phyloP scores from a whole-genome alignment of 495 filamentous ascomycete genomes.

The Aspergillus taichungensis region DNA sequence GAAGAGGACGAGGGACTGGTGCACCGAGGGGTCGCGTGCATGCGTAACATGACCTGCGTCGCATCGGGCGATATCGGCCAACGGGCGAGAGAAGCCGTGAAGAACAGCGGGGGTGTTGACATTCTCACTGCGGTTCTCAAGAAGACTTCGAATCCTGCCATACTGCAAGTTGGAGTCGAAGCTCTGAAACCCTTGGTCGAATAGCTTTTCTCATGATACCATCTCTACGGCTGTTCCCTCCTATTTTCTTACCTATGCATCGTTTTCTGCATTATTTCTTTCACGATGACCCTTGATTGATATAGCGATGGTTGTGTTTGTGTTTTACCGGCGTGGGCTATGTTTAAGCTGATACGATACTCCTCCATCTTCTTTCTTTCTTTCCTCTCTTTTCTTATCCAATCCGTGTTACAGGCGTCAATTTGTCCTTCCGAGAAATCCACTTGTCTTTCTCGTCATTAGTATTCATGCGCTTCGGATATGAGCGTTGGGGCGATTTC shows the following conservation, averaged over 20 bases:
- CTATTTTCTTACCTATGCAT: background rate
- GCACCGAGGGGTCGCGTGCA: constrained; percentile 69
- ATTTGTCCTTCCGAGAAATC: no score
- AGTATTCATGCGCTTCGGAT: no score
- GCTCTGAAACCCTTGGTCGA: constrained; percentile 52
- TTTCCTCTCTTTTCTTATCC: background rate
- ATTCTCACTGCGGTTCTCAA: constrained; percentile 54
- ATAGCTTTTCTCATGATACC: constrained; percentile 8
- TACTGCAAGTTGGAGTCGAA: constrained; percentile 56
- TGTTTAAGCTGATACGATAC: background rate
- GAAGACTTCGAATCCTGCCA: constrained; percentile 51
- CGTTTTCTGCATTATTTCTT: constrained; percentile 1
- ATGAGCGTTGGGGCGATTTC: no score
- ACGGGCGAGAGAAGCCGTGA: constrained; percentile 31
- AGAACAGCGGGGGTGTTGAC: constrained; percentile 45
- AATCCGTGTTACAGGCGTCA: no score
- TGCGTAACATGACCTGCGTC: constrained; percentile 42
- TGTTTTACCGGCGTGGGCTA: background rate
- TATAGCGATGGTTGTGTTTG: background rate
- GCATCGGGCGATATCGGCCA: constrained; percentile 33
- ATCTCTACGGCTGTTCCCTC: background rate
- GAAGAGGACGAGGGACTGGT: constrained; percentile 68
- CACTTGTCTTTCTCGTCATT: no score
- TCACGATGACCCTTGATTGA: background rate
- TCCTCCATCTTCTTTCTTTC: background rate